Evolutionary conservation across 108 stramenopile genomes (phyloP), one percentile per base, ranked within the genome.

Genomic region (Fragilaria radians): DNA sequence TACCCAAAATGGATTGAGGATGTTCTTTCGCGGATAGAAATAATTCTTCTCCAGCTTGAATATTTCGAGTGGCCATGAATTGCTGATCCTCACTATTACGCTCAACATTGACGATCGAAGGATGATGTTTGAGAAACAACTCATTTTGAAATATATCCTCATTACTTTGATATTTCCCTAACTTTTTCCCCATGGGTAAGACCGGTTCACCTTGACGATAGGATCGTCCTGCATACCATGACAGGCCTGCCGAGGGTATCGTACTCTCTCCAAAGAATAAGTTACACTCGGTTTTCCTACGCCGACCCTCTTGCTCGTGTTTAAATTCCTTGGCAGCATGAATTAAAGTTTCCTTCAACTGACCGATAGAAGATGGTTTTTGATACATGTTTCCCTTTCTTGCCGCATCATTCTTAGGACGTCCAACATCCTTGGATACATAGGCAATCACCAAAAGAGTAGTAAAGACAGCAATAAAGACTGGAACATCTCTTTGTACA

Each of bases 171-270:
- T n/a, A n/a, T n/a, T n/a, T n/a, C 14, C 36, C 36, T 42, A 42
- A 14, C 36, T 42, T 42, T 11, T 42, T 14, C 36, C 36, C 36
- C 11, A 14, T 42, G 7, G 7, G 11, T 2, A 48, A 1, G 18
- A 60, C 32, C 32, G 22, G 3, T 22, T 64, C 63, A 26, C 32
- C 63, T 7, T 32, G 22, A 9, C 23, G 21, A 24, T 32, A 54
- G 14, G 36, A 45, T 22, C 19, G 28, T 54, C 63, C 63, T 2
- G 63, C 52, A 54, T 28, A 64, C 1, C 48, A 23, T 45, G 53
- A 46, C 22, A 26, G 28, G 17, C 53, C 53, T 33, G 54, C 52
- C 17, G 29, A 26, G 1, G 63, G 63, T 1, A 64, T 62, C 21
- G 61, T 50, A 30, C 61, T 49, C 28, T n/a, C 17, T 19, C 24